Conservation (phyloP, 2,329 filamentous ascomycete genomes). For the Aspergillus sp. region DNA sequence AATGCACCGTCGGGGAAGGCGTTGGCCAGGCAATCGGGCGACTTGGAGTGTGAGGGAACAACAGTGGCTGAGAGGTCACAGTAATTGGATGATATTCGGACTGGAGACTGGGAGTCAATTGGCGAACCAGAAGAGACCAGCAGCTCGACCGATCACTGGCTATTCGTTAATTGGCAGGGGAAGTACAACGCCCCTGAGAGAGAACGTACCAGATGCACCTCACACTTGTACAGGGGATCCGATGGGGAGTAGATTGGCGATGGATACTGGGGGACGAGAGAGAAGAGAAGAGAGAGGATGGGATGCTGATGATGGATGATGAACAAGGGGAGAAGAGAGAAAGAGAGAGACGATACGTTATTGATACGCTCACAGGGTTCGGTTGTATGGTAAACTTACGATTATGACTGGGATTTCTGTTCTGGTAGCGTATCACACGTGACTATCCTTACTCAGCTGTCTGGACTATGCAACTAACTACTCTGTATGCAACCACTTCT, state of each 20-base stretch:
- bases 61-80: constrained; percentile 15
- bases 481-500: too few species aligned
- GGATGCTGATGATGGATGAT: too few species aligned
- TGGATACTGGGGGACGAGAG: too few species aligned
- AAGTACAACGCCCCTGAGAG: background rate
- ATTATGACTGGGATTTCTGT: constrained; percentile 2
- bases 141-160: constrained; percentile 23
- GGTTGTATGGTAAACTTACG: too few species aligned
- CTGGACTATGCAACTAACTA: too few species aligned
- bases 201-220: background rate
- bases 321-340: background rate
- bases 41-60: constrained; percentile 15
- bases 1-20: background rate
- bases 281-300: too few species aligned
- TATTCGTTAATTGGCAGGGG: constrained; percentile 12
- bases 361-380: too few species aligned
- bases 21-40: constrained; percentile 14
- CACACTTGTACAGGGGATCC: too few species aligned
- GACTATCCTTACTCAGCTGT: constrained; percentile 1
- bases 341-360: background rate
- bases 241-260: too few species aligned
- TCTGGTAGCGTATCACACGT: constrained; percentile 13
- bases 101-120: constrained; percentile 34
- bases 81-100: constrained; percentile 17
- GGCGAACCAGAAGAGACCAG: constrained; percentile 37